These are phyloP conservation scores for Fraxinus excelsior DNA, from an alignment of 257 asterid species.

Conservation along the genomic window DNA sequence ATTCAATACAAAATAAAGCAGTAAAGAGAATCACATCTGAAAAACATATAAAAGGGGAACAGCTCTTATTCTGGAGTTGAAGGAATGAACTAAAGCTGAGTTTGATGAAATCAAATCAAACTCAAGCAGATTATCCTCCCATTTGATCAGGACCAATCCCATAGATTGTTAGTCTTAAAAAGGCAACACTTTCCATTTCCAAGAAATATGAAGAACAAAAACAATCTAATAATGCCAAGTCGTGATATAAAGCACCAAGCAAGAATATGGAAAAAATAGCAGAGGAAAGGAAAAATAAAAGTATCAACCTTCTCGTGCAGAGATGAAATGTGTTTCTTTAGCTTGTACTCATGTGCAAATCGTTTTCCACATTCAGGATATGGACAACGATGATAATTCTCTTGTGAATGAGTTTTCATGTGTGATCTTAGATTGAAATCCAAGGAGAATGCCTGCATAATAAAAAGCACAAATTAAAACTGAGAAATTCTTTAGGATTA, in stretches of 20 bases:
- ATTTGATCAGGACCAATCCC: not conserved
- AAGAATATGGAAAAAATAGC: not conserved
- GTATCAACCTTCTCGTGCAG: constrained; percentile 83
- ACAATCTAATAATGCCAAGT: not conserved
- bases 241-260: not conserved
- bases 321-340: constrained; percentile 79
- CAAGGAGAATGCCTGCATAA: constrained; percentile 85
- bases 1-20: not conserved
- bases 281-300: constrained; percentile 10
- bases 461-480: not conserved
- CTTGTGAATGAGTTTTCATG: constrained; percentile 99
- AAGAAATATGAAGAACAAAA: not conserved
- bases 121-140: not conserved
- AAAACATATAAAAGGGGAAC: not conserved
- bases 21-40: not conserved
- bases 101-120: not conserved
- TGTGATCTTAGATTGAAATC: constrained; percentile 97
- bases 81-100: not conserved
- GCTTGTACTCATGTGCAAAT: constrained; percentile 96
- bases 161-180: no score
- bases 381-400: constrained; percentile 94
- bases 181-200: not conserved
- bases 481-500: not conserved
- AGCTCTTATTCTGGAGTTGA: not conserved
- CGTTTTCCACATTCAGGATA: constrained; percentile 96